Evolutionary conservation across 805 yeast genomes (phyloP).

Genomic region (Nematodospora valgi): DNA sequence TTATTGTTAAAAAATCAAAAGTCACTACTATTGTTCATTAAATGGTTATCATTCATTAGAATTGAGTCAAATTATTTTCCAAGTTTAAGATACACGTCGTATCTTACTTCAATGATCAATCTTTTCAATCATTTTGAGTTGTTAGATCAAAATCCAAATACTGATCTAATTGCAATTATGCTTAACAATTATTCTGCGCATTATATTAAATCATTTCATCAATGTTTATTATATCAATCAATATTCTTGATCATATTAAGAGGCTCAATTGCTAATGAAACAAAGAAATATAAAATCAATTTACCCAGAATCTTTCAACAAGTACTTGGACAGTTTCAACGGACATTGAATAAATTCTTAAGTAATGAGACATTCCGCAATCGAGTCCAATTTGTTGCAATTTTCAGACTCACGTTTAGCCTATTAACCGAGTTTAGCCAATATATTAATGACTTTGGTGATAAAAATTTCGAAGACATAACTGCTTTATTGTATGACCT

Average conservation of each 20-base stretch:
- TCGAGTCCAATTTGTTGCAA: slow-evolving; percentile 5
- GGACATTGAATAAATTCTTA: slow-evolving; percentile 13
- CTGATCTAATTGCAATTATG: slow-evolving; percentile 12
- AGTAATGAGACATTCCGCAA: slow-evolving; percentile 7
- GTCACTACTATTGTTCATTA: slow-evolving; percentile 13
- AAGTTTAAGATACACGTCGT: slow-evolving; percentile 22
- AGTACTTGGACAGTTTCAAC: slow-evolving; percentile 12
- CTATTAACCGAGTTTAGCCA: slow-evolving; percentile 11
- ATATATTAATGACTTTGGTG: background rate
- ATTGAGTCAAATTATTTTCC: slow-evolving; percentile 28
- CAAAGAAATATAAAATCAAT: slow-evolving; percentile 10
- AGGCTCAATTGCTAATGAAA: slow-evolving; percentile 7
- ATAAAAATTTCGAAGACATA: background rate
- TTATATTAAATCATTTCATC: slow-evolving; percentile 15
- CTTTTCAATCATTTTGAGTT: slow-evolving; percentile 21
- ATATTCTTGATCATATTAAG: slow-evolving; percentile 18
- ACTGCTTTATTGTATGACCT: slow-evolving; percentile 11
- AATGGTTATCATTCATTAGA: slow-evolving; percentile 26
- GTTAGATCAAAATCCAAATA: slow-evolving; percentile 13
- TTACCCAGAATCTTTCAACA: slow-evolving; percentile 11
- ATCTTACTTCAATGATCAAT: slow-evolving; percentile 22
- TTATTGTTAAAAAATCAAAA: slow-evolving; percentile 15
- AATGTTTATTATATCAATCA: slow-evolving; percentile 17
- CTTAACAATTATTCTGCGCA: slow-evolving; percentile 10
- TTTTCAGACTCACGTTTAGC: slow-evolving; percentile 8